Conservation (phyloP, 257 asterid genomes). For the Anisodus tanguticus region DNA sequence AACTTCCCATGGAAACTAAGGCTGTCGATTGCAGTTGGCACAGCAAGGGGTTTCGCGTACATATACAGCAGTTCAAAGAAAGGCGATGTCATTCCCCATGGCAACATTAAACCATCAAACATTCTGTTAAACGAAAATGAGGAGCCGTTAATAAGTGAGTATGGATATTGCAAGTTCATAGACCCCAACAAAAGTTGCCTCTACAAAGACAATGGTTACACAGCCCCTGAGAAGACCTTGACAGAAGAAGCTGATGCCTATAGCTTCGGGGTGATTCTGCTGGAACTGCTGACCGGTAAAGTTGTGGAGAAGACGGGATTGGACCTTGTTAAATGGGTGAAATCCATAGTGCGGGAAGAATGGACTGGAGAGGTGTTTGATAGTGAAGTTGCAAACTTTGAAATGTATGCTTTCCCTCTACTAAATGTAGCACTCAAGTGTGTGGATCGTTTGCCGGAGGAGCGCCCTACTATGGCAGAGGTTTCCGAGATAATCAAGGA, state of each 20-base stretch:
- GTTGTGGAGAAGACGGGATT: slow-evolving; percentile 42
- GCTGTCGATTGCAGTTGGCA: slow-evolving; percentile 51
- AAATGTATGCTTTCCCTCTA: slow-evolving; percentile 49
- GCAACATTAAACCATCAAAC: slow-evolving; percentile 55
- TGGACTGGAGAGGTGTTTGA: slow-evolving; percentile 64
- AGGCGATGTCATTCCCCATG: slow-evolving; percentile 48
- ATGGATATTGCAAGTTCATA: slow-evolving; percentile 40
- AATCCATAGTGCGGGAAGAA: slow-evolving; percentile 48
- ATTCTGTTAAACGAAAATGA: slow-evolving; percentile 43
- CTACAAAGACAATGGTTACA: slow-evolving; percentile 32
- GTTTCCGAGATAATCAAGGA: slow-evolving; percentile 48
- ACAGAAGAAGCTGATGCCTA: slow-evolving; percentile 42
- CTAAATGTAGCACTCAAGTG: slow-evolving; percentile 52
- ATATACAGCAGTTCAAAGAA: slow-evolving; percentile 34
- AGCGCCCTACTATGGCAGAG: slow-evolving; percentile 46
- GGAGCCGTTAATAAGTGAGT: slow-evolving; percentile 52
- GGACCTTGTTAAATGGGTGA: slow-evolving; percentile 57
- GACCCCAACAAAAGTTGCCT: slow-evolving; percentile 25
- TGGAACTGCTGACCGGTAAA: slow-evolving; percentile 53
- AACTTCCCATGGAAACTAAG: slow-evolving; percentile 51
- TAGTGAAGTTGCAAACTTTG: slow-evolving; percentile 31
- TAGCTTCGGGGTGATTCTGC: slow-evolving; percentile 45
- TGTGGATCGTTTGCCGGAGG: slow-evolving; percentile 40
- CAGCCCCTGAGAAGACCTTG: slow-evolving; percentile 42
- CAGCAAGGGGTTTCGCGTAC: slow-evolving; percentile 48